Evolutionary conservation across 116 monocot genomes (phyloP).

Genomic region (Iris pallida): DNA sequence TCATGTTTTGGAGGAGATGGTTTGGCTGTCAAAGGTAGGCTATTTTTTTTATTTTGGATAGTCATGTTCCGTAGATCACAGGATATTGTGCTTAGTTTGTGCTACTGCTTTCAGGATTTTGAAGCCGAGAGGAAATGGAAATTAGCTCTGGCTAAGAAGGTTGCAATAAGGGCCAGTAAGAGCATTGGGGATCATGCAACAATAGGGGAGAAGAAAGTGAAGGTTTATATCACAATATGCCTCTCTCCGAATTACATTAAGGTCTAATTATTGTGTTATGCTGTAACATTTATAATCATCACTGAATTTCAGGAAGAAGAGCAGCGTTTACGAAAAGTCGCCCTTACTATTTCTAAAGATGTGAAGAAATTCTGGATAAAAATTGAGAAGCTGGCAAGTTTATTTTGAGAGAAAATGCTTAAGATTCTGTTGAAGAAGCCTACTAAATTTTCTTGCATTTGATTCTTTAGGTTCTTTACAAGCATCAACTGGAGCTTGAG

Average conservation of each 20-base stretch:
- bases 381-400: constrained; percentile 89
- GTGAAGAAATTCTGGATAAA: constrained; percentile 99
- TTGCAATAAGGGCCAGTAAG: constrained; percentile 77
- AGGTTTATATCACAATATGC: constrained; percentile 36
- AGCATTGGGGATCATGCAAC: constrained; percentile 64
- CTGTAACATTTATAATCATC: too few species aligned
- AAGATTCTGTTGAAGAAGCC: too few species aligned
- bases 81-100: too few species aligned
- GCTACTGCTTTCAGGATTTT: constrained; percentile 56
- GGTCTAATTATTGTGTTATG: too few species aligned
- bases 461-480: constrained; percentile 71
- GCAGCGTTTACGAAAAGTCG: constrained; percentile 71
- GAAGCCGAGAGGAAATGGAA: constrained; percentile 99
- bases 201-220: constrained; percentile 82
- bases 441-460: too few species aligned
- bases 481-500: constrained; percentile 87
- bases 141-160: constrained; percentile 84
- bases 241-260: too few species aligned
- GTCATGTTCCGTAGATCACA: too few species aligned
- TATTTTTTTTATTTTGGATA: too few species aligned
- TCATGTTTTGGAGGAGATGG: constrained; percentile 96
- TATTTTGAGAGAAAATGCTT: not conserved
- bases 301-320: constrained; percentile 75
- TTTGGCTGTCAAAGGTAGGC: constrained; percentile 85
- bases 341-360: constrained; percentile 89